Conservation (phyloP, 2,329 filamentous ascomycete genomes). For the Botrytis cinerea region DNA sequence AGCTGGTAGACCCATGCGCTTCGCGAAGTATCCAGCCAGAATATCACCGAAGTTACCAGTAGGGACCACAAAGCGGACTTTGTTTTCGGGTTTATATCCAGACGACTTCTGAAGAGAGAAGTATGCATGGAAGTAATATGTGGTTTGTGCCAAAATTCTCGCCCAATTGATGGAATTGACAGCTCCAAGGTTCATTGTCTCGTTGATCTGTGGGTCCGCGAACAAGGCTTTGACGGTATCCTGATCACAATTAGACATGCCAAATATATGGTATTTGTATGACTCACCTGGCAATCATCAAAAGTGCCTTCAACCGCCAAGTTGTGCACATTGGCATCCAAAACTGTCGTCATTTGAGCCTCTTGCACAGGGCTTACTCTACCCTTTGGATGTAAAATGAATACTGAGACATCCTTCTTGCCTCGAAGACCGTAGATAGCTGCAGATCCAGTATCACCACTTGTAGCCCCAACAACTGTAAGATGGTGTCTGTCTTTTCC, state of each 20-base stretch:
- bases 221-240: slow-evolving; percentile 95
- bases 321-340: slow-evolving; percentile 91
- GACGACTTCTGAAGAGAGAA: slow-evolving; percentile 71
- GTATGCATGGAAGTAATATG: slow-evolving; percentile 96
- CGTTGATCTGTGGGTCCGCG: slow-evolving; percentile 80
- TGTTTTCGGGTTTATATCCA: slow-evolving; percentile 63
- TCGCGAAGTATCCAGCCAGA: slow-evolving; percentile 88
- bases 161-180: slow-evolving; percentile 98
- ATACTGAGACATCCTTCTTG: slow-evolving; percentile 96
- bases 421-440: slow-evolving; percentile 93
- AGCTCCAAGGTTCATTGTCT: slow-evolving; percentile 79
- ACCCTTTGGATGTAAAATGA: slow-evolving; percentile 91
- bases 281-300: slow-evolving; percentile 82
- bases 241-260: slow-evolving; percentile 43
- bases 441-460: slow-evolving; percentile 87
- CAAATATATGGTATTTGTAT: slow-evolving; percentile 9
- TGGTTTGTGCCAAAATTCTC: slow-evolving; percentile 92
- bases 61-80: slow-evolving; percentile 83
- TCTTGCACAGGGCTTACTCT: slow-evolving; percentile 91
- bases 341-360: slow-evolving; percentile 93
- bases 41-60: slow-evolving; percentile 98
- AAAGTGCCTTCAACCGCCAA: slow-evolving; percentile 87
- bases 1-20: slow-evolving; percentile 82
- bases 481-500: slow-evolving; percentile 69
- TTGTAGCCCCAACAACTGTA: slow-evolving; percentile 84